Evolutionary conservation across 1,139 yeast genomes (phyloP).

Genomic region (Suhomyces panamericanus): DNA sequence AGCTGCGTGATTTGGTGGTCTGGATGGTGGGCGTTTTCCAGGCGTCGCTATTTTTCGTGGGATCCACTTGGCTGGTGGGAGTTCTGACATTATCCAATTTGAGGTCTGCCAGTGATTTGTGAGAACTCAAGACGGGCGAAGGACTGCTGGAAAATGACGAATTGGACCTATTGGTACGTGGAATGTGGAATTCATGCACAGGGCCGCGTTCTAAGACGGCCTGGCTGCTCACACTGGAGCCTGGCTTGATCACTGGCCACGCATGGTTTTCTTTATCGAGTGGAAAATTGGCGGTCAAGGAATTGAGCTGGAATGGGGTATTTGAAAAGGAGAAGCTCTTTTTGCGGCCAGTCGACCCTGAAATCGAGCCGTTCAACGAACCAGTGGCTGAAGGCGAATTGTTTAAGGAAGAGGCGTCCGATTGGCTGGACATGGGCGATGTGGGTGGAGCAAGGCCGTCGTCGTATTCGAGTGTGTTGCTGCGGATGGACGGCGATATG

Average conservation of each 20-base stretch:
- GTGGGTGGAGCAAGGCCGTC: constrained; percentile 9
- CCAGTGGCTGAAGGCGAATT: constrained; percentile 12
- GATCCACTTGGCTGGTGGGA: background rate
- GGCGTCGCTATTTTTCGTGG: background rate
- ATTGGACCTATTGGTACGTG: constrained; percentile 5
- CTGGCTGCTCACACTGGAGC: constrained; percentile 14
- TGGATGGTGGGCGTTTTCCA: constrained; percentile 1
- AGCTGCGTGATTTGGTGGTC: constrained; percentile 15
- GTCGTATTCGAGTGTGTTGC: constrained; percentile 1
- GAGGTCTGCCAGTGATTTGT: background rate
- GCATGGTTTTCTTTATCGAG: constrained; percentile 10
- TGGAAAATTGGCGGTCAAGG: background rate
- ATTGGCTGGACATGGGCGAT: constrained; percentile 24
- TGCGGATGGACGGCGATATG: constrained; percentile 38
- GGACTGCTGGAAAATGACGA: constrained; percentile 9
- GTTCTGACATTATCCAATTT: background rate
- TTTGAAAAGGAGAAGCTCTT: constrained; percentile 11
- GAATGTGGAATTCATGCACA: constrained; percentile 10
- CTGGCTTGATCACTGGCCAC: constrained; percentile 16
- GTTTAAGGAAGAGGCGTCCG: constrained; percentile 14
- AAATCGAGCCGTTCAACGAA: background rate
- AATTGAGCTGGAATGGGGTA: constrained; percentile 7
- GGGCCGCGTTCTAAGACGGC: constrained; percentile 12
- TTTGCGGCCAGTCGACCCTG: constrained; percentile 2
- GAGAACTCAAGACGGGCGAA: constrained; percentile 8